Base-by-base conservation (phyloP, 129 eudicot species). In the Centella asiatica region DNA sequence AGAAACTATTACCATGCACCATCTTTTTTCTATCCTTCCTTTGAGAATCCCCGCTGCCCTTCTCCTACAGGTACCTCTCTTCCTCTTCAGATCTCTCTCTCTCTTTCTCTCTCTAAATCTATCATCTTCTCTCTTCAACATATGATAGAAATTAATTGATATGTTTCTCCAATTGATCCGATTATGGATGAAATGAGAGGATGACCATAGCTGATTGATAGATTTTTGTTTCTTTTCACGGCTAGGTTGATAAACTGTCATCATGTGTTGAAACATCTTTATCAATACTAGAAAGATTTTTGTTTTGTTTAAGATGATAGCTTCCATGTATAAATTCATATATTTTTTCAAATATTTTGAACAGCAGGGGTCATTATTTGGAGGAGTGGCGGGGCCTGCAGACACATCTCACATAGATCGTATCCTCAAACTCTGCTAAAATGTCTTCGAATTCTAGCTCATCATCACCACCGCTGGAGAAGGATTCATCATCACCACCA, bases 21-120 rank as follows among this genome's bases (percentile, higher is more conserved):
- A 57, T 61, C 31, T 71, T 69, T 74, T 60, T 26, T 62, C 44
- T 62, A 45, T 59, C 46, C 56, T 64, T 58, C 56, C 69, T 72
- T 61, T 74, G 66, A 68, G 61, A 75, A 76, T 67, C 70, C 44
- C 62, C 77, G 76, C 76, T 72, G 81, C 83, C 86, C 86, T 86
- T 77, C 85, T 77, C 87, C 84, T 63, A 68, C 47, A 65, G 80
- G 89, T 70, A 54, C 54, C 69, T 29, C 1, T 1, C 20, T 29
- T 29, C 17, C n/a, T 6, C n/a, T 3, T 18, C 5, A 3, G 8
- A 14, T 23, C 14, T 52, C 26, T 52, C 4, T 23, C 14, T 52
- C 26, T 52, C 4, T 0, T 53, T 53, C 4, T 53, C 47, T 46
- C 66, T 70, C 34, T 50, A 25, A 1, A 44, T 56, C 42, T 57